Evolutionary conservation across 441 rosid genomes (phyloP), one percentile per base, ranked within the genome.

Genomic region (Croton setiger): DNA sequence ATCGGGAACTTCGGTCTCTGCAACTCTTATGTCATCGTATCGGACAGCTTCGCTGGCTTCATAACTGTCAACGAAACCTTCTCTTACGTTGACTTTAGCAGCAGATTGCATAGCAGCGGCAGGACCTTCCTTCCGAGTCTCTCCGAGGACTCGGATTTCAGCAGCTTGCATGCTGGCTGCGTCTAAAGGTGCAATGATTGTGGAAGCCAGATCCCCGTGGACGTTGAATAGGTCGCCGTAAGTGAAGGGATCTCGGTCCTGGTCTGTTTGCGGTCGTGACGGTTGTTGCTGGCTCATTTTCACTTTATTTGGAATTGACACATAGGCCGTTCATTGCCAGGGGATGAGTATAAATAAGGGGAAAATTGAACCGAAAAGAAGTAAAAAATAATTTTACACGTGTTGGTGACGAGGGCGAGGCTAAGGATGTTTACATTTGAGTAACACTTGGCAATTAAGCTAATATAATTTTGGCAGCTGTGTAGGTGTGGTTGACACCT

Each of bases 51-150:
- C 68, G 2, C 80, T 77, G 72, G 39, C 64, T 17, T 74, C 67
- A 44, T 67, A 7, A 7, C 47, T 70, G 47, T 59, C n/a, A 4
- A 76, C 76, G 0, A 76, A 36, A 21, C 89, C 80, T 0, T 76
- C 69, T 56, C 48, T 72, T 62, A 66, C 27, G 48, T 84, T 87
- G 10, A n/a, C 43, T 0, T 20, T 20, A 0, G 88, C 84, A 0
- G 83, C 81, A 0, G 92, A 76, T 66, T 72, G 83, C 84, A 85
- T 78, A 39, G 68, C 79, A 0, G 81, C 76, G 6, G 83, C 83
- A 3, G 80, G 64, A 4, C 88, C 84, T 12, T 81, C 79, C 51
- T 27, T 69, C 17, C 18, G 79, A 5, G 83, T 60, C 66, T 76
- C 65, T 21, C 88, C 86, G 0, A 83, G 76, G 20, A 63, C 68